Evolutionary conservation across 306 rosid species (phyloP), one percentile per base, ranked within the genome.

Genomic region (Mimosa bimucronata): DNA sequence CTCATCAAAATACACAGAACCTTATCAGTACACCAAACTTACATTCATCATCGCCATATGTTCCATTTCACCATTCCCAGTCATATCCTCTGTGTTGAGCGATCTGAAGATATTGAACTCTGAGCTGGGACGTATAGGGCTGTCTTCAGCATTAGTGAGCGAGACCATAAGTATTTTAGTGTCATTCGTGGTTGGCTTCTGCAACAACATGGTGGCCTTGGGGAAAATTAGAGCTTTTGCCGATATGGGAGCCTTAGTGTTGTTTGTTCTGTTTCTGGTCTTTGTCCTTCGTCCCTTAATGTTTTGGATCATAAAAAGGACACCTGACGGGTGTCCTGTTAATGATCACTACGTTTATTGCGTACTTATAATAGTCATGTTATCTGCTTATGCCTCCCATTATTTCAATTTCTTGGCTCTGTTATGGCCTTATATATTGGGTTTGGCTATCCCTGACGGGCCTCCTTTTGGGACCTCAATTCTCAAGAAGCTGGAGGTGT

Each of bases 381-480:
- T 80, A 0, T 19, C 87, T 0, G 77, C 85, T 7, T 77, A 82
- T 73, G 55, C 73, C 1, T 48, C 94, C 0, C 21, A 77, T 64
- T 26, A 14, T 0, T 50, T 83, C 19, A 85, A 85, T 29, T 84
- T 82, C 62, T 45, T 66, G n/a, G 67, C 77, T 16, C 45, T 86
- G 6, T 62, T 79, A 2, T 92, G 94, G 7, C 89, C 98, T 23
- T 87, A 85, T 76, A 30, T 86, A 0, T 52, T 93, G 69, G 97
- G 98, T 29, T 60, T 91, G 83, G 91, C 90, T 1, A 81, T 88
- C 12, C 98, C 98, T 0, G 91, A 80, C 8, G 94, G 93, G 21
- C 98, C 93, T 0, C 98, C 98, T 0, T 52, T 93, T 7, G 97
- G 98, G 66, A 77, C 93, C 0, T 85, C 92, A 1, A 61, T 93